phyloP scores from a whole-genome alignment of 176 grass and related monocot genomes.

The Avena eriantha region DNA sequence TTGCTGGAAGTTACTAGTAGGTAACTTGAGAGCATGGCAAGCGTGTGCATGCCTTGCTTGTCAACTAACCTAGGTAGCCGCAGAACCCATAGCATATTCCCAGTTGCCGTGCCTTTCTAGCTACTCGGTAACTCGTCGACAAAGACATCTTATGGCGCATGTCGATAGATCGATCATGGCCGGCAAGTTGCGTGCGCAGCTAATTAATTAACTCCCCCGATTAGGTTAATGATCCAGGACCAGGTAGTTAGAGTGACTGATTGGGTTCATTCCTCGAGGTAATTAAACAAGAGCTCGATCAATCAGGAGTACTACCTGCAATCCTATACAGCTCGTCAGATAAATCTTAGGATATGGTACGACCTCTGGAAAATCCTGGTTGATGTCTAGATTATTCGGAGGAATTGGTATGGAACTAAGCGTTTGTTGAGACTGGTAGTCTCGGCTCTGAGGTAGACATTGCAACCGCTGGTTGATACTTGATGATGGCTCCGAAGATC shows the following conservation, averaged over 20 bases:
- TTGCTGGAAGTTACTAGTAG: neutral
- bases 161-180: constrained; percentile 17
- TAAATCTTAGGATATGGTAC: constrained; percentile 20
- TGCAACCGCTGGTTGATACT: constrained; percentile 4
- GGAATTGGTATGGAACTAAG: neutral
- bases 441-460: constrained; percentile 16
- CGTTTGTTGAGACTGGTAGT: neutral
- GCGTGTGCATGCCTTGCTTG: constrained; percentile 36
- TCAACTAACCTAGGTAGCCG: constrained; percentile 13
- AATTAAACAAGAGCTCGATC: constrained; percentile 20
- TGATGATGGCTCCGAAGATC: constrained; percentile 35
- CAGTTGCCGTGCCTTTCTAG: constrained; percentile 29
- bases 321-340: constrained; percentile 8
- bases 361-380: neutral
- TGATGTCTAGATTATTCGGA: neutral
- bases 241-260: neutral
- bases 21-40: constrained; percentile 33
- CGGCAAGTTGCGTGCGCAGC: constrained; percentile 32
- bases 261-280: neutral
- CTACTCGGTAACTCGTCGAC: constrained; percentile 50
- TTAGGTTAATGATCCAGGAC: constrained; percentile 7
- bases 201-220: neutral
- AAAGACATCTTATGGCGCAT: constrained; percentile 48
- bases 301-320: neutral
- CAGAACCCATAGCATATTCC: constrained; percentile 39